Evolutionary conservation across 495 filamentous ascomycete species (phyloP), one percentile per base, ranked within the genome.

Genomic region (Daldinia concentrica): DNA sequence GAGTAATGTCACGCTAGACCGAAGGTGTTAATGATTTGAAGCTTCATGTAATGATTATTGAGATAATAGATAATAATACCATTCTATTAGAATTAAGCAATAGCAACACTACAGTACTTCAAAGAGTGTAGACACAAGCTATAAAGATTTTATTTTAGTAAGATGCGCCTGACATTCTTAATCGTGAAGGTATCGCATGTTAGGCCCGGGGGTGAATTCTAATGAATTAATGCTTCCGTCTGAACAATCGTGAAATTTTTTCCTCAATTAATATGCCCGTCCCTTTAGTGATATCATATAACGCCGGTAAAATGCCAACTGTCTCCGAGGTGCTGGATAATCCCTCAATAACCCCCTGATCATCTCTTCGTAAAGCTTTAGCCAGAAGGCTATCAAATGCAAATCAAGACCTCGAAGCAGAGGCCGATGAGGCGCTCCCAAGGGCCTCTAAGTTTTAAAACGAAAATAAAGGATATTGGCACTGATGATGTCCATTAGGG

Each of bases 231-330:
- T 67, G 58, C 69, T 58, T 66, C 63, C 58, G 63, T 51, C 52
- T 58, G 32, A 48, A 67, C 43, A 59, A 63, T 66, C 62, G 12
- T 66, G 32, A 64, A 12, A 32, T 19, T 72, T 72, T 67, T 63
- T 52, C 63, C 45, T 59, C 22, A 62, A 66, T 62, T 62, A 24
- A 54, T 26, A 62, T 66, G 57, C 69, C 69, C 64, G 55, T 61
- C 56, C 70, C 70, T 11, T 65, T 66, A 73, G 64, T 73, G 70
- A 73, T 73, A 68, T 68, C 70, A 73, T 68, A 43, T 68, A 68
- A 72, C 71, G 71, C 71, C 71, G 64, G 66, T 65, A 73, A 69
- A 48, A 73, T 73, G 71, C 71, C 65, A 66, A 55, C 71, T 73
- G 70, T 73, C 64, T 68, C 64, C 70, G 70, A 68, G 64, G 64